Base-by-base conservation (phyloP, 306 rosid genomes). In the Cucurbita pepo region DNA sequence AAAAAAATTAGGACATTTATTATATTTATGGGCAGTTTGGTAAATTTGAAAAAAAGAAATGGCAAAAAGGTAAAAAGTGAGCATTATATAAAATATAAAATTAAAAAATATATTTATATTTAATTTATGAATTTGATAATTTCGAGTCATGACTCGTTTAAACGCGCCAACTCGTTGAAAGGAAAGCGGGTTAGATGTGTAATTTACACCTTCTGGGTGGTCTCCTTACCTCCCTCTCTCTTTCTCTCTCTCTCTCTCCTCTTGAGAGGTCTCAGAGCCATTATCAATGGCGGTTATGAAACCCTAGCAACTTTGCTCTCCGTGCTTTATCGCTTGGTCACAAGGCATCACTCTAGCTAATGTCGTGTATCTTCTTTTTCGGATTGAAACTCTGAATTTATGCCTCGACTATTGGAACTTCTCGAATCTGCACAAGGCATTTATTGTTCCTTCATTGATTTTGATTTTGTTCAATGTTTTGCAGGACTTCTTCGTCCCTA, bases 401-500 rank as follows among this genome's bases (percentile, higher is more conserved):
- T 37, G 37, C 52, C 52, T 37, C 34, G 11, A 40, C 21, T 52
- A 9, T 37, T 37, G 10, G 22, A 54, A 41, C 51, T n/a, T 56
- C 16, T 45, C 54, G 61, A 73, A 56, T 54, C 50, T 73, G 10
- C 41, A n/a, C 21, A 41, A 5, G 9, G 2, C 54, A 41, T 38
- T 73, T 41, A 43, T 59, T 51, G 56, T n/a, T 22, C 38, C 1
- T 16, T 18, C 72, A 14, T 30, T 54, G 48, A 54, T 12, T 51
- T 54, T 58, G 71, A 22, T 38, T 11, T 41, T 69, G 63, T 59
- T 75, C 6, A 7, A 30, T 63, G 10, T 41, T 73, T 57, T 70
- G 45, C 41, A 79, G 82, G 86, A 78, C 74, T 81, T 65, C 69
- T 56, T 51, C 73, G 85, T 64, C 82, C 84, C 77, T 80, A 78